A percentile compares a stretch with the other conserved stretches of the same genome.
These are phyloP conservation scores for Sporothrix sp. DNA, from an alignment of 2,329 filamentous ascomycete species.

Conservation along the genomic window DNA sequence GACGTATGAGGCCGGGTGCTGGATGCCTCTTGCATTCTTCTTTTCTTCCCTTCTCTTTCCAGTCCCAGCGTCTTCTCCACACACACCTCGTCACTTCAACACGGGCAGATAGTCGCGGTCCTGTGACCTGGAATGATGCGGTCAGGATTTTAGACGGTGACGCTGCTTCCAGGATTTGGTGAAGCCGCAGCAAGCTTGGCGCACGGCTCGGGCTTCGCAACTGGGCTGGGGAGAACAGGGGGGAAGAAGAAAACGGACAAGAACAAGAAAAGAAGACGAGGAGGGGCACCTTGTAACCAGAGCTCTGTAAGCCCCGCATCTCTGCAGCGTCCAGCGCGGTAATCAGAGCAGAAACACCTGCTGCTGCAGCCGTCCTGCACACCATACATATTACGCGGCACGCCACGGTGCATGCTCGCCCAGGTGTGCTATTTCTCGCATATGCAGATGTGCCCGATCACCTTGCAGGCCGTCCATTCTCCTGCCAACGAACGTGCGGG, in stretches of 20 bases:
- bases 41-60: background rate
- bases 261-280: background rate
- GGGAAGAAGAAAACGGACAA: background rate
- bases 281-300: too few relatives aligned
- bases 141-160: background rate
- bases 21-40: too few relatives aligned
- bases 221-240: too few relatives aligned
- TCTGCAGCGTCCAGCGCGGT: background rate
- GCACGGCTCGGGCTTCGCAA: too few relatives aligned
- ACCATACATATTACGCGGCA: constrained; percentile 10
- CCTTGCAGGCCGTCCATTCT: background rate
- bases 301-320: too few relatives aligned
- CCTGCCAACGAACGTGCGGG: background rate
- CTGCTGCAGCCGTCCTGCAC: too few relatives aligned
- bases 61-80: constrained; percentile 1
- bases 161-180: too few relatives aligned
- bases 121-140: background rate
- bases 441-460: constrained; percentile 16
- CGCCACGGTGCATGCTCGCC: too few relatives aligned
- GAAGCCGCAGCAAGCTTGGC: too few relatives aligned
- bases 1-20: too few relatives aligned
- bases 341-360: too few relatives aligned
- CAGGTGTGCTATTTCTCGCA: too few relatives aligned
- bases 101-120: background rate
- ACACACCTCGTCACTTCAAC: background rate